These are phyloP conservation scores for Colletotrichum orchidophilum DNA, from an alignment of 2,329 filamentous ascomycete species.

Conservation along the genomic window DNA sequence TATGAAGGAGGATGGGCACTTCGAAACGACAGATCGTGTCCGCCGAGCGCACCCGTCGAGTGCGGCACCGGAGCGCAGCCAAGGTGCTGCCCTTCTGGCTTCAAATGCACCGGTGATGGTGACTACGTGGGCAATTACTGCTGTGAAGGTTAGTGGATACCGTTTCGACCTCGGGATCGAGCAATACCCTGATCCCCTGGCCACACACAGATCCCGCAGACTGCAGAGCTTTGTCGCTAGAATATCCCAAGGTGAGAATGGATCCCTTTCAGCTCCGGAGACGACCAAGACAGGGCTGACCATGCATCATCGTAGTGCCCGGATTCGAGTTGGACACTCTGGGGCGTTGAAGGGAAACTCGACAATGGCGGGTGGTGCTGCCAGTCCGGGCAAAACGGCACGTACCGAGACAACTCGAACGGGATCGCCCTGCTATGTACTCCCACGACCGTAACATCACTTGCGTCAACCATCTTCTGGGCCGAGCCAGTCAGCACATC, in stretches of 20 bases:
- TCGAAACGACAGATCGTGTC: conserved; percentile 1
- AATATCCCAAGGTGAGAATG: not conserved
- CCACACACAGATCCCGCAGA: not conserved
- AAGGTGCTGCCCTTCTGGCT: conserved; percentile 18
- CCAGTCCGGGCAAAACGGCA: not conserved
- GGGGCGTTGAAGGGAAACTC: conserved; percentile 6
- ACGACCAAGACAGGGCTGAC: too few relatives aligned
- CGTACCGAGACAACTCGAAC: not conserved
- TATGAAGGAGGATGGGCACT: conserved; percentile 20
- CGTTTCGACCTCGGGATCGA: not conserved
- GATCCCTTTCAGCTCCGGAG: not conserved
- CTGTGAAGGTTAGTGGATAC: not conserved
- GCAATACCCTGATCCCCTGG: not conserved
- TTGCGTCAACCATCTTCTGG: not conserved
- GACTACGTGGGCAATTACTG: conserved; percentile 22
- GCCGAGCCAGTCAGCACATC: not conserved
- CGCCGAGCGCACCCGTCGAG: conserved; percentile 10
- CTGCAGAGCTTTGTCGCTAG: not conserved
- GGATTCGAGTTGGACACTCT: not conserved
- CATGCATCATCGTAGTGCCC: not conserved
- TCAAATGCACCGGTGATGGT: conserved; percentile 5
- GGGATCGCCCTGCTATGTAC: conserved; percentile 9
- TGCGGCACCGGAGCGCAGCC: conserved; percentile 16
- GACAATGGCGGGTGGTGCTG: conserved; percentile 17
- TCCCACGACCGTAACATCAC: not conserved